These are phyloP conservation scores for Vanrija pseudolonga DNA, from an alignment of 1,284 basidiomycete species.

Conservation along the genomic window DNA sequence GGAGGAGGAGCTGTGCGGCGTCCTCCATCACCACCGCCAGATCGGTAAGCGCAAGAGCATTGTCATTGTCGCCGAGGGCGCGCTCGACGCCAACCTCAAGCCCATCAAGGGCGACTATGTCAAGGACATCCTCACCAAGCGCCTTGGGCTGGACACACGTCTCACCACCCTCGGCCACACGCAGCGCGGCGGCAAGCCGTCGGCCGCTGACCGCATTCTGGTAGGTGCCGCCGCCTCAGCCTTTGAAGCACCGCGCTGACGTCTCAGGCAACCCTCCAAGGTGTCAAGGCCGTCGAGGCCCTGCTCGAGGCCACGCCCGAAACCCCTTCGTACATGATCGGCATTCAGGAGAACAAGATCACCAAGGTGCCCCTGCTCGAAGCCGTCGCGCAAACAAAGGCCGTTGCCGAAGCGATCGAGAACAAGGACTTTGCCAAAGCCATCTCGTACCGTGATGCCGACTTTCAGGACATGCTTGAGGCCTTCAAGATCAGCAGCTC, in stretches of 20 bases:
- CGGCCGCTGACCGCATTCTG: conserved; percentile 86
- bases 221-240: conserved; percentile 54
- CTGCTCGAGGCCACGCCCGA: conserved; percentile 83
- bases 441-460: conserved; percentile 82
- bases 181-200: conserved; percentile 89
- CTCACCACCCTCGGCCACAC: conserved; percentile 99
- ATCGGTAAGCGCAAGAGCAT: conserved; percentile 96
- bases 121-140: conserved; percentile 79
- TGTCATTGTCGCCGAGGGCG: conserved; percentile 96
- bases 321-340: conserved; percentile 96
- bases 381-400: conserved; percentile 84
- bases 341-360: conserved; percentile 92
- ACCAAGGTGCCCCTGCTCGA: conserved; percentile 85
- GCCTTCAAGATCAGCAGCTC: conserved; percentile 74
- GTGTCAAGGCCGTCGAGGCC: conserved; percentile 86
- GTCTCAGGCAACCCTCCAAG: conserved; percentile 82
- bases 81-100: conserved; percentile 78
- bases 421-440: conserved; percentile 82
- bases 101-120: conserved; percentile 88
- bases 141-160: conserved; percentile 87
- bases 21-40: conserved; percentile 82
- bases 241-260: not conserved
- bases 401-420: conserved; percentile 76
- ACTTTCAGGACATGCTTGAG: conserved; percentile 81
- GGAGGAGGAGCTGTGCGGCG: conserved; percentile 89